phyloP scores from a whole-genome alignment of 257 asterid genomes.

The Solanum tarijense region DNA sequence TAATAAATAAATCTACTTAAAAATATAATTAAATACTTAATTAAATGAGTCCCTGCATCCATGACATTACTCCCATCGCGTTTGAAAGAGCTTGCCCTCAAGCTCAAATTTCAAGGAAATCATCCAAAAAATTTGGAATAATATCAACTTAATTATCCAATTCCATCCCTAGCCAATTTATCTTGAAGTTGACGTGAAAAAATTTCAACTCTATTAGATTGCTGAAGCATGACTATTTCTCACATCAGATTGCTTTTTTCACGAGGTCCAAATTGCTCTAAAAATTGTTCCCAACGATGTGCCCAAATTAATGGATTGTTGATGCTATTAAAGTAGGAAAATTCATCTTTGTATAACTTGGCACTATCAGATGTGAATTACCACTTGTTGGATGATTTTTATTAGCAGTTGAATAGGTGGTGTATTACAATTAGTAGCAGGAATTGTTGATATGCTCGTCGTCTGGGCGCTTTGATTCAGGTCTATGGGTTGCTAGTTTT shows the following conservation, averaged over 20 bases:
- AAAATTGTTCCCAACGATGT: neutral
- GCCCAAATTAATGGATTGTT: neutral
- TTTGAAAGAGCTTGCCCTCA: neutral
- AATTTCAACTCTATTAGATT: neutral
- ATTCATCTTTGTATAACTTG: neutral
- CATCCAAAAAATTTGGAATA: neutral
- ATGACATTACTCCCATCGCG: neutral
- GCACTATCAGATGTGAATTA: neutral
- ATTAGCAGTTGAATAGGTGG: neutral
- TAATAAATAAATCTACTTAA: neutral
- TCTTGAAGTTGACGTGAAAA: no score
- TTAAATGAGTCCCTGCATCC: neutral
- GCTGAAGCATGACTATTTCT: neutral
- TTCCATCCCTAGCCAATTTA: no score
- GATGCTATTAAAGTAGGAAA: neutral
- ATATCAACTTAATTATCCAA: no score
- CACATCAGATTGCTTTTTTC: neutral
- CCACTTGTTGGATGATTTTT: neutral
- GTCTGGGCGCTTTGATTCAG: neutral
- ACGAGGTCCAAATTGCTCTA: neutral
- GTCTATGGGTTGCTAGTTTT: neutral
- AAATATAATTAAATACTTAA: no score
- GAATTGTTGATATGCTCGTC: neutral
- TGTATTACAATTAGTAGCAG: neutral
- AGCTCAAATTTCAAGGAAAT: neutral